Evolutionary conservation across 305 asterid genomes (phyloP).

Genomic region (Solanum aculeatissimum): DNA sequence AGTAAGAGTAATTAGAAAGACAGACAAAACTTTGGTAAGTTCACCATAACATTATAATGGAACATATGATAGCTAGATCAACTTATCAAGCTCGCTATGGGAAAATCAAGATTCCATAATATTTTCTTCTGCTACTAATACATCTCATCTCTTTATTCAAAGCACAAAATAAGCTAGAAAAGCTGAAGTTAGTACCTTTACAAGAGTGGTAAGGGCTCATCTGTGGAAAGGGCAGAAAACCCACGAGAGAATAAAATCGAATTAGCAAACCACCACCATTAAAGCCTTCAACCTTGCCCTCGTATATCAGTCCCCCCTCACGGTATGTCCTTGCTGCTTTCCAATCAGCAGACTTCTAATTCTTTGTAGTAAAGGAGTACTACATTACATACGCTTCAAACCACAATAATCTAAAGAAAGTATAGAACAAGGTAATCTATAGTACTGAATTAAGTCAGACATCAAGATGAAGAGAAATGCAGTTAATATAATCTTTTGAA

Average conservation of each 20-base stretch:
- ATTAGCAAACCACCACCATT: conserved; percentile 80
- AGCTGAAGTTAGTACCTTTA: conserved; percentile 43
- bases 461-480: neutral
- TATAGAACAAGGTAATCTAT: neutral
- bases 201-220: conserved; percentile 70
- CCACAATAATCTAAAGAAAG: neutral
- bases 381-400: conserved; percentile 22
- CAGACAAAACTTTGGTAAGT: neutral
- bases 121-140: neutral
- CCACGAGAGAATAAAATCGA: conserved; percentile 68
- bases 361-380: conserved; percentile 55
- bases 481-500: neutral
- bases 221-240: conserved; percentile 84
- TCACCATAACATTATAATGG: neutral
- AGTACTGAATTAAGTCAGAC: neutral
- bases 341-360: conserved; percentile 99
- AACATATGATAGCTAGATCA: neutral
- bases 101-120: neutral
- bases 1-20: neutral
- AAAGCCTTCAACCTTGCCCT: conserved; percentile 66
- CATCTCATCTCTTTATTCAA: neutral
- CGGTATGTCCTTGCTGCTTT: conserved; percentile 62
- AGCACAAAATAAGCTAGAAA: neutral
- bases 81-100: neutral
- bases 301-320: conserved; percentile 50